These are phyloP conservation scores for Hordeum vulgare DNA, from an alignment of 176 grass and related monocot species.

Conservation along the genomic window DNA sequence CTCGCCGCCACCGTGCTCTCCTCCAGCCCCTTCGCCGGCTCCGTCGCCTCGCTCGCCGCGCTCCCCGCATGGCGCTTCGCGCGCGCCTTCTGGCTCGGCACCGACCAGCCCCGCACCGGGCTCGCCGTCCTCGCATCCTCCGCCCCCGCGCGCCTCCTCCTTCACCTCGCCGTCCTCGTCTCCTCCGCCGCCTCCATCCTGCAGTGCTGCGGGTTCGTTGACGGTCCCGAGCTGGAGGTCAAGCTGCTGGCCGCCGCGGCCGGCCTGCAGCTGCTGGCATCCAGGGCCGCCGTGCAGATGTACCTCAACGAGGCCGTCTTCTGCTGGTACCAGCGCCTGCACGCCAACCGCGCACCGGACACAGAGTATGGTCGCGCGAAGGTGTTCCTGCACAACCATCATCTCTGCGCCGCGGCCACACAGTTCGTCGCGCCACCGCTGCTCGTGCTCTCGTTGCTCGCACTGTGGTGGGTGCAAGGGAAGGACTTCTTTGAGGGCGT, in stretches of 20 bases:
- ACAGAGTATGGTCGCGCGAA: slow-evolving; percentile 85
- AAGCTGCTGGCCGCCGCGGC: slow-evolving; percentile 35
- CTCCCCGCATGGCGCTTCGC: slow-evolving; percentile 51
- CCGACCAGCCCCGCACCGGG: slow-evolving; percentile 58
- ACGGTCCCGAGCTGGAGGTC: slow-evolving; percentile 23
- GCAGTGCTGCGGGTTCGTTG: slow-evolving; percentile 26
- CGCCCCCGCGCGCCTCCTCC: slow-evolving; percentile 28
- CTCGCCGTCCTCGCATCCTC: slow-evolving; percentile 64
- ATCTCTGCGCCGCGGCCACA: slow-evolving; percentile 54
- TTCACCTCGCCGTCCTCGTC: slow-evolving; percentile 43
- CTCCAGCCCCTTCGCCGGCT: slow-evolving; percentile 42
- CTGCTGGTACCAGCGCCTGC: slow-evolving; percentile 94
- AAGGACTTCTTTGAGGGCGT: slow-evolving; percentile 58
- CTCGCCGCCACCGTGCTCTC: slow-evolving; percentile 32
- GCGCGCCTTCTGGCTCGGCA: slow-evolving; percentile 84
- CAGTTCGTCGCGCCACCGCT: slow-evolving; percentile 58
- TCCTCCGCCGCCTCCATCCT: slow-evolving; percentile 41
- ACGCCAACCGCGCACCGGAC: slow-evolving; percentile 51
- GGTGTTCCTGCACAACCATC: slow-evolving; percentile 93
- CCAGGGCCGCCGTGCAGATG: slow-evolving; percentile 76
- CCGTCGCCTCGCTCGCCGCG: slow-evolving; percentile 51
- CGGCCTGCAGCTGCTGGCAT: slow-evolving; percentile 54
- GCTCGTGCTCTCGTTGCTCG: slow-evolving; percentile 55
- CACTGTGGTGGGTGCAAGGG: slow-evolving; percentile 56
- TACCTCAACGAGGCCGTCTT: slow-evolving; percentile 89